Percentiles rank a stretch among this genome's conserved stretches.
phyloP scores from a whole-genome alignment of 78 protist genomes.

The Dictyostelium citrinum region DNA sequence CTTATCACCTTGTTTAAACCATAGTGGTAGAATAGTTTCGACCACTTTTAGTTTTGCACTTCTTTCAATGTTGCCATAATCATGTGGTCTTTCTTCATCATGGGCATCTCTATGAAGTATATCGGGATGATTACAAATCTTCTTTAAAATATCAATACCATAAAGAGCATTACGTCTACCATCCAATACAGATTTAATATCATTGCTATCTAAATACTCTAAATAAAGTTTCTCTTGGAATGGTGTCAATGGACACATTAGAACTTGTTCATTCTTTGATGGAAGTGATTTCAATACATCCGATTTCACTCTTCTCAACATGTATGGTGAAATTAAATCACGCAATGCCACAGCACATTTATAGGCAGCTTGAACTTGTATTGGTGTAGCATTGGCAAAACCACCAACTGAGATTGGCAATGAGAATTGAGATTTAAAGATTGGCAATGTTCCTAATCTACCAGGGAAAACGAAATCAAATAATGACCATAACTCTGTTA shows the following conservation, averaged over 20 bases:
- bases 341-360: constrained; percentile 90
- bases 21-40: constrained; percentile 83
- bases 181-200: constrained; percentile 44
- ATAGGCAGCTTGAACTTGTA: constrained; percentile 88
- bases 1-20: constrained; percentile 91
- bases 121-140: constrained; percentile 98
- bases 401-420: constrained; percentile 93
- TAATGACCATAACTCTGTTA: constrained; percentile 98
- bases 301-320: constrained; percentile 93
- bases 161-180: constrained; percentile 53
- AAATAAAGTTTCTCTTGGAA: constrained; percentile 89
- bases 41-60: constrained; percentile 92
- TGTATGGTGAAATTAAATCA: constrained; percentile 92
- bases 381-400: constrained; percentile 81
- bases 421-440: constrained; percentile 82
- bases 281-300: constrained; percentile 91
- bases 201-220: constrained; percentile 72
- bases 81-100: constrained; percentile 52
- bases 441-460: constrained; percentile 85
- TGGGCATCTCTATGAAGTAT: constrained; percentile 52
- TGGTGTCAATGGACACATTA: constrained; percentile 93
- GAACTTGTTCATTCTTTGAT: constrained; percentile 92
- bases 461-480: constrained; percentile 99
- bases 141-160: constrained; percentile 89
- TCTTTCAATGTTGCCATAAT: constrained; percentile 49